Base-by-base conservation (phyloP, 768 basidiomycete genomes). In the Dioszegia crocea region DNA sequence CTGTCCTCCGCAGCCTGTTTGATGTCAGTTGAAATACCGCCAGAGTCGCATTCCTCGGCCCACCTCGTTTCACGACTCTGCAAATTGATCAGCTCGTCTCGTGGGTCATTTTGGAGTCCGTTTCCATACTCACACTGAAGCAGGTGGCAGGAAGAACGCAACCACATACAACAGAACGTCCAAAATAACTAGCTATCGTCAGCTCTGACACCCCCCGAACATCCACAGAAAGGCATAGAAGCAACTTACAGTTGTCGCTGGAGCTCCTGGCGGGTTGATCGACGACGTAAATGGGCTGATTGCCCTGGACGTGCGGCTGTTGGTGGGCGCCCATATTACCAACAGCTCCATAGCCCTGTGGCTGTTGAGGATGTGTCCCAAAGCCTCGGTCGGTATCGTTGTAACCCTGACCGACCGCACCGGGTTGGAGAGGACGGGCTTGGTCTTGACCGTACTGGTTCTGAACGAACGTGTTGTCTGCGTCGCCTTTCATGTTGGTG, bases 371-470 rank as follows among this genome's bases (percentile, higher is more conserved):
- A 36, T 33, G 33, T 14, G 33, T 33, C 6, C 49, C 49, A 33
- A 29, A 51, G 2, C 49, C 38, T 21, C 27, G 9, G 3, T 17
- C 14, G 24, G 12, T 30, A 19, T 31, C 17, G n/a, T 48, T 48
- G 47, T 48, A 48, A 9, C 23, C 21, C 23, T 45, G 44, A 9
- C 23, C 23, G 10, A n/a, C 47, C 27, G 12, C 19, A 14, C 4
- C 27, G 8, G 21, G 46, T 47, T 47, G 48, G 14, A 21, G 49
- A 11, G 49, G 5, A 19, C 38, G 49, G 23, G 24, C 26, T 23
- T 53, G 51, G 51, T 40, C 51, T 36, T 53, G 51, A 36, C 39
- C 39, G 39, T 53, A 53, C 26, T 53, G 51, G 51, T 53, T 53
- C 23, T 53, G 51, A 40, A 53, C 51, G 38, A 5, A 53, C 3